Conservation (phyloP, 1,139 yeast genomes). For the Candida neerlandica region DNA sequence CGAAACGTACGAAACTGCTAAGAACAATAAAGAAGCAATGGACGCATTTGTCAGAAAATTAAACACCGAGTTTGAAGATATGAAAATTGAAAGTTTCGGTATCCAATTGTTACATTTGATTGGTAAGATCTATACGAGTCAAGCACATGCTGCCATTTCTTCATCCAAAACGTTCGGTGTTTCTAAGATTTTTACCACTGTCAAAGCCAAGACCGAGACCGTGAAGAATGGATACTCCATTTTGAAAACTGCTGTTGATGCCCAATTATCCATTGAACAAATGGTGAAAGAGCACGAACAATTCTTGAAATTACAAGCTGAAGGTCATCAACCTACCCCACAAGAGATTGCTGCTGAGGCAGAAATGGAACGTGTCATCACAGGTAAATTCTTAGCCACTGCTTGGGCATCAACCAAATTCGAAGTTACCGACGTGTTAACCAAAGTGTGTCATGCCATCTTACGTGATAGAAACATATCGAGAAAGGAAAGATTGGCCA, state of each 20-base stretch:
- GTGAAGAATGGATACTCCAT: constrained; percentile 44
- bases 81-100: constrained; percentile 52
- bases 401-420: constrained; percentile 81
- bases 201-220: constrained; percentile 41
- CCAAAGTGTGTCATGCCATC: constrained; percentile 64
- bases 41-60: constrained; percentile 43
- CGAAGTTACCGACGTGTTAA: constrained; percentile 68
- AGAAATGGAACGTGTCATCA: constrained; percentile 64
- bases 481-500: constrained; percentile 51
- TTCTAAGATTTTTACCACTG: constrained; percentile 54
- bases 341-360: constrained; percentile 56
- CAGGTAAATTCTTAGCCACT: constrained; percentile 74
- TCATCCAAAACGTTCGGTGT: constrained; percentile 49
- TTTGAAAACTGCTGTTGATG: constrained; percentile 45
- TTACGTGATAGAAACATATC: constrained; percentile 57
- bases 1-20: constrained; percentile 36
- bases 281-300: constrained; percentile 53
- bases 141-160: constrained; percentile 50
- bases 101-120: constrained; percentile 53
- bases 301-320: constrained; percentile 29
- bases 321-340: constrained; percentile 34
- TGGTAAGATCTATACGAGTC: constrained; percentile 64
- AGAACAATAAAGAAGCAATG: constrained; percentile 34
- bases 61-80: constrained; percentile 60
- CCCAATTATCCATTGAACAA: constrained; percentile 42